Evolutionary conservation across 1,284 basidiomycete species (phyloP).

Genomic region (Malassezia caprae): DNA sequence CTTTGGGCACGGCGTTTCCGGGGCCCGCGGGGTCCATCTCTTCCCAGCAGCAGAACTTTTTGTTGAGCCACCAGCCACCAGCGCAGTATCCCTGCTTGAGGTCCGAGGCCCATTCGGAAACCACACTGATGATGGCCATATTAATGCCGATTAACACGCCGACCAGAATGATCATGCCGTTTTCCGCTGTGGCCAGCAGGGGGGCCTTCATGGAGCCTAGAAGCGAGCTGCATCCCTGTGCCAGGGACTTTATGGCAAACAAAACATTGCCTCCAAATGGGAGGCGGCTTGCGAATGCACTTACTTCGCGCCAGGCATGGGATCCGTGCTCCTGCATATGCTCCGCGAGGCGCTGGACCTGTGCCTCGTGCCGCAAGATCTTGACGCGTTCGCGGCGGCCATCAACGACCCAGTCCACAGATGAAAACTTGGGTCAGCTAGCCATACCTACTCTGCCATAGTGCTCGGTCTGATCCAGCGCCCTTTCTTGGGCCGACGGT

Average conservation of each 20-base stretch:
- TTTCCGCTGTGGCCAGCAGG: slow-evolving; percentile 35
- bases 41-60: slow-evolving; percentile 97
- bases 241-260: slow-evolving; percentile 15
- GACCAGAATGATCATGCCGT: slow-evolving; percentile 40
- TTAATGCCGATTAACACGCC: slow-evolving; percentile 75
- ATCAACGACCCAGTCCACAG: slow-evolving; percentile 47
- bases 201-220: slow-evolving; percentile 17
- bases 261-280: slow-evolving; percentile 31
- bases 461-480: slow-evolving; percentile 2
- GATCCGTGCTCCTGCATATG: slow-evolving; percentile 17
- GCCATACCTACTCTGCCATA: slow-evolving; percentile 6
- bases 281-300: slow-evolving; percentile 20
- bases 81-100: slow-evolving; percentile 93
- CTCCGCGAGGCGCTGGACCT: slow-evolving; percentile 27
- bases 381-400: slow-evolving; percentile 41
- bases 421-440: slow-evolving; percentile 22
- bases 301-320: slow-evolving; percentile 19
- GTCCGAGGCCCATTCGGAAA: slow-evolving; percentile 96
- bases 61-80: slow-evolving; percentile 95
- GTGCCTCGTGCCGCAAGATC: slow-evolving; percentile 26
- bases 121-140: slow-evolving; percentile 85
- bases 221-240: background rate
- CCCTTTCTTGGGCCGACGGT: background rate
- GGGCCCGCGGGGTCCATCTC: slow-evolving; percentile 41
- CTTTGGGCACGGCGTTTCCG: slow-evolving; percentile 21